phyloP scores from a whole-genome alignment of 805 yeast species.

The Grigorovia transvaalensis region DNA sequence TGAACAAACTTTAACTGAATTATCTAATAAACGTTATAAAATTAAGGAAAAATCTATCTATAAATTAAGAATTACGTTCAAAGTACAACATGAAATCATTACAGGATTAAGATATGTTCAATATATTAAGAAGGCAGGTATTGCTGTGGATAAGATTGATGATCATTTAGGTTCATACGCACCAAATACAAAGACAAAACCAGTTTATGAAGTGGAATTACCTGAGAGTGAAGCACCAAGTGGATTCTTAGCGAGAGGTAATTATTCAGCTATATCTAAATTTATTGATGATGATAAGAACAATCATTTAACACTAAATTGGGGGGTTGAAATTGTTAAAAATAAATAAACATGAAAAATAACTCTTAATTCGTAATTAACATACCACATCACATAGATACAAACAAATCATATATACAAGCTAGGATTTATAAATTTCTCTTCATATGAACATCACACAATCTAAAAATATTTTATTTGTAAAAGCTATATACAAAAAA shows the following conservation, averaged over 20 bases:
- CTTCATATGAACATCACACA: too few species aligned
- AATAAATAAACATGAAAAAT: conserved; percentile 25
- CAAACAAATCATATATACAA: too few species aligned
- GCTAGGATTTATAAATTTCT: too few species aligned
- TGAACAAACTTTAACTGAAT: conserved; percentile 42
- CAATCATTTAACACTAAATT: conserved; percentile 62
- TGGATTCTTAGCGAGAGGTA: conserved; percentile 81
- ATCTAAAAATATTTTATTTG: too few species aligned
- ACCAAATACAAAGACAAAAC: conserved; percentile 74
- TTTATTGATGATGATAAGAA: conserved; percentile 80
- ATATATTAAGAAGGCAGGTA: conserved; percentile 76
- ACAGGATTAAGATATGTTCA: conserved; percentile 85
- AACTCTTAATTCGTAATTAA: too few species aligned
- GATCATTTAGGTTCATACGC: conserved; percentile 88
- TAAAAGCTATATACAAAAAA: too few species aligned
- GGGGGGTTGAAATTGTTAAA: conserved; percentile 79
- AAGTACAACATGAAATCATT: conserved; percentile 82
- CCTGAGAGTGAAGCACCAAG: conserved; percentile 82
- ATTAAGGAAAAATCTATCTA: conserved; percentile 73
- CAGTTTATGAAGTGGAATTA: conserved; percentile 54
- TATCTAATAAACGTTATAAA: conserved; percentile 56
- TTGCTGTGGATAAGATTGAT: conserved; percentile 74
- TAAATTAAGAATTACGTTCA: conserved; percentile 61
- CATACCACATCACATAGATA: too few species aligned
- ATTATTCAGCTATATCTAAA: conserved; percentile 68